Evolutionary conservation across 208 protist genomes (phyloP).

Genomic region (Trypanosoma lewisi): DNA sequence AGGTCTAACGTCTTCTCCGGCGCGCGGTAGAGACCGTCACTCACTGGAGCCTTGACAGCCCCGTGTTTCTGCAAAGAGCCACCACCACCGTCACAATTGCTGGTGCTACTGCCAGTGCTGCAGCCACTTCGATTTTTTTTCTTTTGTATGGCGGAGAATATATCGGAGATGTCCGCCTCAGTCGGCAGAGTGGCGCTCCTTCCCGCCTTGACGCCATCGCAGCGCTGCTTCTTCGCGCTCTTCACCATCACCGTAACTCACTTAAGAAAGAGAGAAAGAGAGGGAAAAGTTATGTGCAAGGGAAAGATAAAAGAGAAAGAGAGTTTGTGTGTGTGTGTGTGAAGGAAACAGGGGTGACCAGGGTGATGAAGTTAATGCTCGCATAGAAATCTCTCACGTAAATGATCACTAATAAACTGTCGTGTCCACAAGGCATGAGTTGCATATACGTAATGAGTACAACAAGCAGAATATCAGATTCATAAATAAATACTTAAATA

Average conservation of each 20-base stretch:
- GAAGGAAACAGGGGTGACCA: neutral
- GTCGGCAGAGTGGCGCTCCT: neutral
- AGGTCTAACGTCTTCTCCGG: constrained; percentile 75
- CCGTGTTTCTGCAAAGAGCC: neutral
- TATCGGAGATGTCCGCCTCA: constrained; percentile 24
- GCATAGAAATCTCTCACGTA: neutral
- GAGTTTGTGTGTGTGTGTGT: neutral
- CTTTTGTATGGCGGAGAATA: constrained; percentile 23
- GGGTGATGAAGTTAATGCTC: too few species aligned
- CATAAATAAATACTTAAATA: too few species aligned
- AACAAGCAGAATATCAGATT: too few species aligned
- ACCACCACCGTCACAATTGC: neutral
- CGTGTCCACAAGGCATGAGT: too few species aligned
- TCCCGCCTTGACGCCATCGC: neutral
- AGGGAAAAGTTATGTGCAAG: constrained; percentile 14
- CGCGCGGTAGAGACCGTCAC: constrained; percentile 73
- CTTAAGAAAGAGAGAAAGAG: constrained; percentile 6
- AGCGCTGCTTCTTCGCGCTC: constrained; percentile 21
- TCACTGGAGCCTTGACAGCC: neutral
- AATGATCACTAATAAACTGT: too few species aligned
- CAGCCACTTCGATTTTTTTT: neutral
- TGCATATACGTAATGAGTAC: too few species aligned
- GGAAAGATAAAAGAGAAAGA: constrained; percentile 11
- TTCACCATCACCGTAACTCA: constrained; percentile 7
- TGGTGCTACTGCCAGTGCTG: neutral